Base-by-base conservation (phyloP, 2,329 filamentous ascomycete genomes). In the Aspergillus pseudotamarii region DNA sequence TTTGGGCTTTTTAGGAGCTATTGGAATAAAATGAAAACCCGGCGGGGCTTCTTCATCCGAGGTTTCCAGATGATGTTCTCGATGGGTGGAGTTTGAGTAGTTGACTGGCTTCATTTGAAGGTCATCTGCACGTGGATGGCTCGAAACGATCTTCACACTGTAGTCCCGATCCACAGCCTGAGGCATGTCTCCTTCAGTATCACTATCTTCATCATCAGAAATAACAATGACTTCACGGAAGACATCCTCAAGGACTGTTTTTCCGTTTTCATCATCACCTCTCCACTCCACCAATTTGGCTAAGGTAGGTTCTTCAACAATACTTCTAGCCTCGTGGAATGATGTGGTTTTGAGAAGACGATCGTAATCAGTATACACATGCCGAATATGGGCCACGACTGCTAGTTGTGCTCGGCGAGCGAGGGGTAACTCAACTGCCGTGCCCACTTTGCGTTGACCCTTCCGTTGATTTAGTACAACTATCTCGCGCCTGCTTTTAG, bases 161-260 rank as follows among this genome's bases (percentile, higher is more conserved):
- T 72, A 71, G 64, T 79, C 75, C 51, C 75, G 75, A 45, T 75
- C 72, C 57, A 57, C 64, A 51, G 70, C 57, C 54, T 64, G 66
- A 32, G 68, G 60, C 10, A 68, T 65, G 36, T 71, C 67, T 57
- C 77, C 79, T 57, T 80, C 79, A 30, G 73, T 73, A 50, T 81
- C 79, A 58, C 78, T 79, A 50, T 86, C 84, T 59, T 88, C 85
- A 68, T 88, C 86, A 70, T 88, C 86, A 59, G 87, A 86, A 60
- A 89, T 84, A 59, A 89, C 83, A 68, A 89, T 88, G 62, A 88
- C 84, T 73, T 89, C 87, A 57, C 85, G 84, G 59, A 89, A 86
- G 34, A 87, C 84, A 68, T 89, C 86, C 71, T 89, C 86, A 26
- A 88, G 78, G 58, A 85, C 85, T 50, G 79, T 78, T 57, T 79